Percentiles rank a stretch among this genome's conserved stretches.
phyloP scores from a whole-genome alignment of 2,329 filamentous ascomycete species.

The Aspergillus pseudoterreus region DNA sequence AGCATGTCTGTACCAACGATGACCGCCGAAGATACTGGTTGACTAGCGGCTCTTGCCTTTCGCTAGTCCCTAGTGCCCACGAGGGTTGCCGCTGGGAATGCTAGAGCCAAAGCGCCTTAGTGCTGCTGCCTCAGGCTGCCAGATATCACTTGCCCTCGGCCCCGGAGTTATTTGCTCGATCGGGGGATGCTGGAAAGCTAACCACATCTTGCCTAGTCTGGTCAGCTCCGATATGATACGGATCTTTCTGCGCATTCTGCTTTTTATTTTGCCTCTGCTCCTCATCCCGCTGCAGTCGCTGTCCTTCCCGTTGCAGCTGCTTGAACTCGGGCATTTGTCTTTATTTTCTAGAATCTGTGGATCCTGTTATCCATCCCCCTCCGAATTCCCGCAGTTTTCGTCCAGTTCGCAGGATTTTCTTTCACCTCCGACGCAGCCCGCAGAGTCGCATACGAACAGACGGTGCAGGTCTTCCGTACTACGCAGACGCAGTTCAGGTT shows the following conservation, averaged over 20 bases:
- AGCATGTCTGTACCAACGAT: background rate
- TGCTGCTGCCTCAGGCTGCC: constrained; percentile 3
- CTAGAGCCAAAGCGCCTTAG: constrained; percentile 3
- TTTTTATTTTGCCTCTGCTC: background rate
- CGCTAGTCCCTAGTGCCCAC: background rate
- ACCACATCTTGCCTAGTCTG: constrained; percentile 3
- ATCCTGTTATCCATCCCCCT: background rate
- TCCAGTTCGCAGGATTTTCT: constrained; percentile 16
- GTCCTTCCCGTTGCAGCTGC: no score
- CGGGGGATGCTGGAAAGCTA: background rate
- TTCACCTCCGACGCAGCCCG: constrained; percentile 1
- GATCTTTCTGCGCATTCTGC: constrained; percentile 1
- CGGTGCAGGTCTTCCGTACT: background rate
- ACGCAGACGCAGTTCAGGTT: constrained; percentile 1
- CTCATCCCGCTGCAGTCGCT: background rate
- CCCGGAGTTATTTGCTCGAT: constrained; percentile 3
- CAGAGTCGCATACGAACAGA: background rate
- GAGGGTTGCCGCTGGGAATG: background rate
- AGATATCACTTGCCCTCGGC: background rate
- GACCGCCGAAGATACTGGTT: constrained; percentile 3
- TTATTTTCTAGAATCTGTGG: no score
- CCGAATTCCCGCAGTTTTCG: background rate
- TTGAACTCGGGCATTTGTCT: no score
- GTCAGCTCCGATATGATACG: constrained; percentile 3
- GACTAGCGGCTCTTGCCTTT: constrained; percentile 7